These are phyloP conservation scores for Spathaspora arborariae DNA, from an alignment of 805 yeast genomes.

Conservation along the genomic window DNA sequence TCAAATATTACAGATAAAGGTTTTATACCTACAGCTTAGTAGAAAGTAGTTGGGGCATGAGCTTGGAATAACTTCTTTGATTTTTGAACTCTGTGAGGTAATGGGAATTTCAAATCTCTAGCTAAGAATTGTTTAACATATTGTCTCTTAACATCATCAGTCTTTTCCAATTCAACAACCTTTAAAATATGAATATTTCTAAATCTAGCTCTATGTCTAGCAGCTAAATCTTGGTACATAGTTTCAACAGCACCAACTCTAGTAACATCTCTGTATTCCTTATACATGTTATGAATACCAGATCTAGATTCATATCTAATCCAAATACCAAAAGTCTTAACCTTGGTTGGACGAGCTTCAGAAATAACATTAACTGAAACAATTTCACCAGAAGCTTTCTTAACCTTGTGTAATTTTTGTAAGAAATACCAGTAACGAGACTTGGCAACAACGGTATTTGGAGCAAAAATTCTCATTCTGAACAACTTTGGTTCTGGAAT, in stretches of 20 bases:
- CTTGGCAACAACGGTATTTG: slow-evolving; percentile 98
- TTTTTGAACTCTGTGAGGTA: slow-evolving; percentile 98
- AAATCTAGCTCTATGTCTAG: slow-evolving; percentile 99
- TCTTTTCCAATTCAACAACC: slow-evolving; percentile 98
- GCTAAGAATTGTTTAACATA: slow-evolving; percentile 96
- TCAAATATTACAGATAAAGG: not conserved
- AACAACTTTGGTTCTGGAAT: slow-evolving; percentile 99
- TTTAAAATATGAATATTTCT: slow-evolving; percentile 98
- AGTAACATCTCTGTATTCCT: slow-evolving; percentile 99
- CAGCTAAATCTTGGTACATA: slow-evolving; percentile 99
- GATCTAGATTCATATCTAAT: slow-evolving; percentile 99
- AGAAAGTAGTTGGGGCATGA: slow-evolving; percentile 96
- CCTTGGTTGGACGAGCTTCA: slow-evolving; percentile 98
- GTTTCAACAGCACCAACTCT: slow-evolving; percentile 98
- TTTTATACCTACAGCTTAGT: slow-evolving; percentile 47
- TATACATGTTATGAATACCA: slow-evolving; percentile 99
- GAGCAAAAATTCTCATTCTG: slow-evolving; percentile 99
- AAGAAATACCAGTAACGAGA: slow-evolving; percentile 99
- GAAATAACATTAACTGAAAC: slow-evolving; percentile 87
- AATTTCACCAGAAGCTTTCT: slow-evolving; percentile 99
- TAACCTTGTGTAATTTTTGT: slow-evolving; percentile 98
- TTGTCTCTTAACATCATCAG: slow-evolving; percentile 98
- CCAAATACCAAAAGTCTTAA: slow-evolving; percentile 99
- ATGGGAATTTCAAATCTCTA: slow-evolving; percentile 98
- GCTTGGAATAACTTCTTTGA: slow-evolving; percentile 82